Conservation (phyloP, 768 basidiomycete species). For the Lentinus tigrinus region DNA sequence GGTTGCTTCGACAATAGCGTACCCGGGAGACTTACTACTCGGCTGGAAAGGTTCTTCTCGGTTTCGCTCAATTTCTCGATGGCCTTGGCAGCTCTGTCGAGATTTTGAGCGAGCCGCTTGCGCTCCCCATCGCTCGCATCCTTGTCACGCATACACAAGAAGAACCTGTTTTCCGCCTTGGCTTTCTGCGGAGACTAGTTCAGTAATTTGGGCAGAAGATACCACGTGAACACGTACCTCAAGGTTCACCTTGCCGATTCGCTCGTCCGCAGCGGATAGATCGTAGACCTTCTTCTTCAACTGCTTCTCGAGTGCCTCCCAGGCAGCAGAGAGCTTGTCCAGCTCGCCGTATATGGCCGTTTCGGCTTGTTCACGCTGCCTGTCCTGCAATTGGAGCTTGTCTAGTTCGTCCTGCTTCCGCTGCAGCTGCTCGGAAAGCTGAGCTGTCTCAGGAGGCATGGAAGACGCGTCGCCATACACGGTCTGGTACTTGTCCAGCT, state of each 20-base stretch:
- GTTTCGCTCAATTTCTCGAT: constrained; percentile 65
- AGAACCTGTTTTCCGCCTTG: constrained; percentile 95
- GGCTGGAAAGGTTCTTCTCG: constrained; percentile 56
- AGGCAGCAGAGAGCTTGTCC: constrained; percentile 81
- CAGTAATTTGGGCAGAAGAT: neutral
- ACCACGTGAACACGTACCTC: constrained; percentile 53
- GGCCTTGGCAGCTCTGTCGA: constrained; percentile 59
- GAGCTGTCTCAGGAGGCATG: constrained; percentile 48
- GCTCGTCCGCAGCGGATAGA: constrained; percentile 71
- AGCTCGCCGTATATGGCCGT: constrained; percentile 79
- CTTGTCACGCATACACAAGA: constrained; percentile 84
- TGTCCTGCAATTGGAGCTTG: constrained; percentile 58
- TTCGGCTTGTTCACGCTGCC: constrained; percentile 69
- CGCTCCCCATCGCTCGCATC: constrained; percentile 78
- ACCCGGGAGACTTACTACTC: constrained; percentile 50
- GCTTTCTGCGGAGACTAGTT: constrained; percentile 62
- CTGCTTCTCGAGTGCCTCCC: constrained; percentile 81
- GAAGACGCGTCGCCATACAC: constrained; percentile 58
- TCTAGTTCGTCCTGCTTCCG: constrained; percentile 69
- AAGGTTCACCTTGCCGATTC: constrained; percentile 55
- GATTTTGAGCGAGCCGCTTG: constrained; percentile 55
- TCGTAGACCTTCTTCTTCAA: constrained; percentile 85
- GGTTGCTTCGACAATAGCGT: neutral
- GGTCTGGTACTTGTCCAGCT: constrained; percentile 61
- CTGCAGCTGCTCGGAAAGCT: constrained; percentile 54